Evolutionary conservation across 2,329 filamentous ascomycete genomes (phyloP).

Genomic region (Grosmannia huntii): DNA sequence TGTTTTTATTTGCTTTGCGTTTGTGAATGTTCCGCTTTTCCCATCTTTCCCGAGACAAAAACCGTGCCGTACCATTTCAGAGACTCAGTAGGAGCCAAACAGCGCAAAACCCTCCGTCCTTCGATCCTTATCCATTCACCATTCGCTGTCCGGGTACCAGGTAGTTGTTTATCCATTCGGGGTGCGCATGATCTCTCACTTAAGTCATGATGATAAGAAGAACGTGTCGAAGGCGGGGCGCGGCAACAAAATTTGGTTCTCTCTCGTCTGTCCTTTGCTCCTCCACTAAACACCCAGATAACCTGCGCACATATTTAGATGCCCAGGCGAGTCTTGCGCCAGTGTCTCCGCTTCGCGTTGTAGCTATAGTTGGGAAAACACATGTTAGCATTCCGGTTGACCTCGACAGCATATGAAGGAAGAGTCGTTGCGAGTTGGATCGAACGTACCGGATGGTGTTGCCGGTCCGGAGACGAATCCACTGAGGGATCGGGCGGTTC

Average conservation of each 20-base stretch:
- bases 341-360: constrained; percentile 99
- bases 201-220: background rate
- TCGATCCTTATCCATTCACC: background rate
- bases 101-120: background rate
- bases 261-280: background rate
- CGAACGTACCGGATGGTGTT: constrained; percentile 93
- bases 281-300: constrained; percentile 2
- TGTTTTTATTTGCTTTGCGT: constrained; percentile 1
- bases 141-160: background rate
- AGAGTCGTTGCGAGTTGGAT: background rate
- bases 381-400: background rate
- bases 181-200: background rate
- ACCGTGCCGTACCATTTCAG: background rate
- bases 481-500: constrained; percentile 99
- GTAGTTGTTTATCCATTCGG: background rate
- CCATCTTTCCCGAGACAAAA: constrained; percentile 1
- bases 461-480: constrained; percentile 95
- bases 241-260: background rate
- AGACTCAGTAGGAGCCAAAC: background rate
- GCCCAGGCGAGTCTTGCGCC: constrained; percentile 99
- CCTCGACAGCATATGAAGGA: background rate
- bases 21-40: constrained; percentile 1
- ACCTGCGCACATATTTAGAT: constrained; percentile 54
- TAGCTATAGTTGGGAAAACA: constrained; percentile 55
- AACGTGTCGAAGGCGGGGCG: background rate